Percentiles rank a stretch among this genome's conserved stretches.
Conservation (phyloP, 2,329 filamentous ascomycete species). For the Claviceps digitariae region DNA sequence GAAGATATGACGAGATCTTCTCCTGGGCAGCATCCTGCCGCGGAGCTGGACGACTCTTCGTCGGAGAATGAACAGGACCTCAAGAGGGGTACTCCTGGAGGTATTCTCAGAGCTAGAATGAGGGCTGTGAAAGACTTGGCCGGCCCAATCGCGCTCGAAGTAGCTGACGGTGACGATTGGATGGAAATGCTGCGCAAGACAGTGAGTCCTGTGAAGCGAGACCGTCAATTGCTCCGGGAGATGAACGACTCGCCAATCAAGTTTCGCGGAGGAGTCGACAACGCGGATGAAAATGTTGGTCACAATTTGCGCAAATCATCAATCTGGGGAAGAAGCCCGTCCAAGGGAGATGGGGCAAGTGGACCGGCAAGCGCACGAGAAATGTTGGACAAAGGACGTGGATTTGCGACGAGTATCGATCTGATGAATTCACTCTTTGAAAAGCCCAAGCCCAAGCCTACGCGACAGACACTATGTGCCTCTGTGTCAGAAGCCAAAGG, state of each 20-base stretch:
- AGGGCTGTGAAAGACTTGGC: slow-evolving; percentile 47
- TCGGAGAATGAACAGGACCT: slow-evolving; percentile 36
- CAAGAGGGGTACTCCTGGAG: slow-evolving; percentile 39
- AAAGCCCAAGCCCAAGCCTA: slow-evolving; percentile 50
- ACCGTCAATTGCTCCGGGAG: slow-evolving; percentile 57
- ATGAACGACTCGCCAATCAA: slow-evolving; percentile 40
- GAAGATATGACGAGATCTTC: slow-evolving; percentile 70
- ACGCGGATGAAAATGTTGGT: slow-evolving; percentile 24
- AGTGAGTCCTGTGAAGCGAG: slow-evolving; percentile 84
- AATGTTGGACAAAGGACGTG: slow-evolving; percentile 37
- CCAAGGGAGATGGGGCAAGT: slow-evolving; percentile 16
- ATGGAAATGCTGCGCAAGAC: slow-evolving; percentile 86
- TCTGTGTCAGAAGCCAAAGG: slow-evolving; percentile 41
- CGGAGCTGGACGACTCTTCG: slow-evolving; percentile 53
- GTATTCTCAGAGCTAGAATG: slow-evolving; percentile 49
- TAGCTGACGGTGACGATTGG: slow-evolving; percentile 71
- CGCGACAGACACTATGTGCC: slow-evolving; percentile 38
- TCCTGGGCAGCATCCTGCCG: slow-evolving; percentile 58
- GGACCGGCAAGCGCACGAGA: slow-evolving; percentile 18
- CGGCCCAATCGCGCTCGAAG: slow-evolving; percentile 45
- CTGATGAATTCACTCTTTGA: slow-evolving; percentile 91
- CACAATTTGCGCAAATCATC: slow-evolving; percentile 33
- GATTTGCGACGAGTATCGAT: slow-evolving; percentile 82
- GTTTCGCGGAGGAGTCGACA: slow-evolving; percentile 13
- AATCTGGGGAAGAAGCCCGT: slow-evolving; percentile 21